Base-by-base conservation (phyloP, 1,139 yeast species). In the Yamadazyma sp. region DNA sequence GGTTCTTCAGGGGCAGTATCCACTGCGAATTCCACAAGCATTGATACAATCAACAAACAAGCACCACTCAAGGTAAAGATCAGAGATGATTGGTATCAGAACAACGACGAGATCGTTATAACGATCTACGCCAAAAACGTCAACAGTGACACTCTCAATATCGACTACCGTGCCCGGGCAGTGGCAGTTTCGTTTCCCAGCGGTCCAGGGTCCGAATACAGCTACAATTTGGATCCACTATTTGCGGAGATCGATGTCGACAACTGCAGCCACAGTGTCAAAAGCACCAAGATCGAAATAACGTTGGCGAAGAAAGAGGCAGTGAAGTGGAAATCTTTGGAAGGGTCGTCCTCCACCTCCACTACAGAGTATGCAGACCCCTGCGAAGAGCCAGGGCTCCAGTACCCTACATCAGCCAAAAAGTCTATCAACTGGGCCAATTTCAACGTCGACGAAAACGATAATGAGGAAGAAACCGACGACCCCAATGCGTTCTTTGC, bases 71-170 rank as follows among this genome's bases (percentile, higher is more conserved):
- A 61, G 37, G 47, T 65, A 36, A 73, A 75, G 43, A 71, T 82
- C 44, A 76, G 83, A 55, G 78, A 75, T 31, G 96, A 89, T 53
- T 89, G 94, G 89, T 88, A 83, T 61, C 96, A 89, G 58, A 71
- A 80, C 16, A 58, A 66, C 12, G 68, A 67, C 1, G 58, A 63
- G 2, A 76, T 89, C 12, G 81, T 83, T 5, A 69, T 91, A 25
- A 80, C 95, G 1, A 66, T 92, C 6, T 92, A 84, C 51, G 80
- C 88, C 41, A 83, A 84, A 48, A 77, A 77, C 31, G 71, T 83
- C 23, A 81, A 85, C 15, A 61, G 65, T 35, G 73, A 69, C 3
- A 51, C 65, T 1, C 60, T 73, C 31, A 51, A 55, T 2, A 64
- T 79, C 14, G 58, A 62, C 2, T 69, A 79, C 40, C 50, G 54